phyloP scores from a whole-genome alignment of 805 yeast species.

The Suhomyces faveliae region DNA sequence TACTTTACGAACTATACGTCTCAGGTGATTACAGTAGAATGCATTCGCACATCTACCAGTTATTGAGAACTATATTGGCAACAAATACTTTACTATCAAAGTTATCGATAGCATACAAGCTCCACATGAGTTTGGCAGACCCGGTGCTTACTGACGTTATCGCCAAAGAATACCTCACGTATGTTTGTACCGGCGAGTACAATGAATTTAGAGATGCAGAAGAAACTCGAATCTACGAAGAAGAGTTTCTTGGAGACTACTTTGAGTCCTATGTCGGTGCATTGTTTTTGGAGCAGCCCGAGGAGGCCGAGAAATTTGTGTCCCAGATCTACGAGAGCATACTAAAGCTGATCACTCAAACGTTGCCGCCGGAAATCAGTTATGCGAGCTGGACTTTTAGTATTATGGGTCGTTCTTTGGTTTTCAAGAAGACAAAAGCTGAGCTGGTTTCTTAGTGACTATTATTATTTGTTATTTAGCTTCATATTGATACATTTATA shows the following conservation, averaged over 20 bases:
- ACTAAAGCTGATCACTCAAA: constrained; percentile 24
- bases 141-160: constrained; percentile 20
- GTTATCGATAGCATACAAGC: constrained; percentile 34
- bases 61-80: constrained; percentile 32
- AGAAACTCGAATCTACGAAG: constrained; percentile 30
- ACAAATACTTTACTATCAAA: constrained; percentile 39
- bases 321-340: constrained; percentile 29
- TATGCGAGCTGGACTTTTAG: constrained; percentile 33
- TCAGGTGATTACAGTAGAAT: constrained; percentile 9
- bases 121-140: constrained; percentile 37
- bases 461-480: neutral
- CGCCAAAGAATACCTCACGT: constrained; percentile 28
- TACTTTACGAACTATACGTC: constrained; percentile 28
- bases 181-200: constrained; percentile 11
- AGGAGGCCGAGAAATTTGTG: constrained; percentile 34
- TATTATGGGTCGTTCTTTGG: constrained; percentile 31
- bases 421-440: constrained; percentile 8
- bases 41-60: constrained; percentile 18
- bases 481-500: neutral
- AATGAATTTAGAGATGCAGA: constrained; percentile 10
- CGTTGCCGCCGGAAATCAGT: constrained; percentile 17
- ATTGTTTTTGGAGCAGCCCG: constrained; percentile 36
- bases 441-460: constrained; percentile 1
- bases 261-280: constrained; percentile 46
- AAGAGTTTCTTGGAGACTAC: constrained; percentile 42